Evolutionary conservation across 768 basidiomycete species (phyloP).

Genomic region (Lentinula lateritia): DNA sequence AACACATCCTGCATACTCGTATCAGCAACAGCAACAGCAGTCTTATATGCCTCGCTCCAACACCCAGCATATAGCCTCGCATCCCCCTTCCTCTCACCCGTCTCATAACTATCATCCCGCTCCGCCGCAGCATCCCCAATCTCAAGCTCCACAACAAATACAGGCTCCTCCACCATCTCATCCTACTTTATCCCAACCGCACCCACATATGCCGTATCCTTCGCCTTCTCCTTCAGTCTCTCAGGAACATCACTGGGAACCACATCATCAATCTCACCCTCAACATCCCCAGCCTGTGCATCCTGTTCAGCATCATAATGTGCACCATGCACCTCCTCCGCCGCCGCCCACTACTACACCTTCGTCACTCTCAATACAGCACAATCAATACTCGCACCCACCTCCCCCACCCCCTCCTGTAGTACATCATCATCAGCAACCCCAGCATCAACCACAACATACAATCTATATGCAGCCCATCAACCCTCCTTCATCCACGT

Average conservation of each 20-base stretch:
- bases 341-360: conserved; percentile 6
- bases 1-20: conserved; percentile 27
- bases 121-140: conserved; percentile 26
- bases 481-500: conserved; percentile 11
- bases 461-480: neutral
- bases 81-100: conserved; percentile 17
- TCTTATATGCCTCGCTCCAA: conserved; percentile 26
- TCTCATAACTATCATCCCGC: conserved; percentile 33
- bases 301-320: conserved; percentile 18
- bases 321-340: conserved; percentile 22
- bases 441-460: conserved; percentile 19
- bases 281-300: conserved; percentile 24
- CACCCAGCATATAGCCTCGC: conserved; percentile 22
- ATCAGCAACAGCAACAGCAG: conserved; percentile 17
- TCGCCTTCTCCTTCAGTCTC: conserved; percentile 35
- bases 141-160: conserved; percentile 13
- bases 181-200: conserved; percentile 10
- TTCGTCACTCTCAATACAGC: neutral
- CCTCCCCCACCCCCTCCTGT: conserved; percentile 10
- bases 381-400: conserved; percentile 13
- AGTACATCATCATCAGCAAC: conserved; percentile 15
- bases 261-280: conserved; percentile 29
- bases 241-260: conserved; percentile 21
- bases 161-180: conserved; percentile 32
- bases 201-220: conserved; percentile 36